Evolutionary conservation across 1,139 yeast species (phyloP), one percentile per base, ranked within the genome.

Genomic region (Lodderomyces parapsilosis): DNA sequence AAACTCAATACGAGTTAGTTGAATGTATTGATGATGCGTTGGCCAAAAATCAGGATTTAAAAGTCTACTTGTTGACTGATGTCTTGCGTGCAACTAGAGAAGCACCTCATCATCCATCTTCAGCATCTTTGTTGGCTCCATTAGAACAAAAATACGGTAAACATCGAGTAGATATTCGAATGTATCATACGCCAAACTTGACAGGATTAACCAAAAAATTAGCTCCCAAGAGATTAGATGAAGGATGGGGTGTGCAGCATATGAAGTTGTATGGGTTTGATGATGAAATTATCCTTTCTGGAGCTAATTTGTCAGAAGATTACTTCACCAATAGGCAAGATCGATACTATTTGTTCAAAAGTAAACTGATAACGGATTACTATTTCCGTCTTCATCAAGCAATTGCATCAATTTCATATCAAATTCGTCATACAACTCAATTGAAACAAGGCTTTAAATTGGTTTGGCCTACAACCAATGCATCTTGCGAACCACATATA

Each of bases 221-320:
- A 40, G 74, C 90, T 3, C 99, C 99, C 0, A 84, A 78, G 46
- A 74, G 99, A 49, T 74, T 91, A 49, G 90, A 91, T 60, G 99
- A 93, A 66, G 93, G 96, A 6, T 78, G 77, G 66, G 99, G 99
- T 0, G 72, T 93, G 42, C 99, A 93, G 63, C 99, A 93, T 60
- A 94, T 93, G 99, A 93, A 93, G 62, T 75, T 94, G 33, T 93
- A 93, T 59, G 99, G 99, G 1, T 83, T 90, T 57, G 99, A 93
- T 61, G 82, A 90, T 55, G 96, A 90, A 58, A 81, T 93, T 41
- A 77, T 94, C 15, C 71, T 94, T 38, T 80, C 89, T 17, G 99
- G 99, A 2, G 99, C 99, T 4, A 93, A 93, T 57, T 71, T 93
- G 43, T 88, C 96, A 0, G 71, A 79, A 35, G 99, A 93, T 63